Evolutionary conservation across 2,329 filamentous ascomycete species (phyloP).

Genomic region (Boeremia lycopersici): DNA sequence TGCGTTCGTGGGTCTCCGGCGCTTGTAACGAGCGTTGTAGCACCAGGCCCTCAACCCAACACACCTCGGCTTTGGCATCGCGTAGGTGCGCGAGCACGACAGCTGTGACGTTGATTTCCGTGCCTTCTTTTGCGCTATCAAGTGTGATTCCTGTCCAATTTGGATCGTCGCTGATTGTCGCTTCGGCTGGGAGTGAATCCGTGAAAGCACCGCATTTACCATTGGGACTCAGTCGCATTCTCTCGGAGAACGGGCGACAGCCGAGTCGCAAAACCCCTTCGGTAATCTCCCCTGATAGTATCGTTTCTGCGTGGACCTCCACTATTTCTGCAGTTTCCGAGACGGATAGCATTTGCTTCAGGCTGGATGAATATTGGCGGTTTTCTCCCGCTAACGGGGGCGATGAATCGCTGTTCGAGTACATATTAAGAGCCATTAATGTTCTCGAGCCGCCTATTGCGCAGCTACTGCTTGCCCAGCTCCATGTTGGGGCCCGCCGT

Average conservation of each 20-base stretch:
- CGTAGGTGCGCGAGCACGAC: no score
- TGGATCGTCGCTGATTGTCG: no score
- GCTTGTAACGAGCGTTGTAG: no score
- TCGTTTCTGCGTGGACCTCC: background rate
- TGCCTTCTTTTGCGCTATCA: no score
- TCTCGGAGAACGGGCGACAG: background rate
- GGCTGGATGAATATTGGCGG: no score
- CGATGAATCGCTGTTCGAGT: no score
- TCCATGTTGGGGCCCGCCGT: background rate
- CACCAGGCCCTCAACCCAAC: no score
- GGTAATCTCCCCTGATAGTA: background rate
- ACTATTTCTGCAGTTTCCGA: background rate
- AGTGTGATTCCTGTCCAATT: no score
- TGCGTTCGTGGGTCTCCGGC: no score
- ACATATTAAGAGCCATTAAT: background rate
- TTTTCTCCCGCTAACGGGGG: background rate
- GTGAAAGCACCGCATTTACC: background rate
- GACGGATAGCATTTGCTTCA: background rate
- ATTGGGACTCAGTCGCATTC: background rate
- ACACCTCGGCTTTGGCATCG: no score
- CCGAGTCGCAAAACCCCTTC: background rate
- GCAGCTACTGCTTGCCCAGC: background rate
- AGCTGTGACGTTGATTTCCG: no score
- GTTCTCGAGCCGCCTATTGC: background rate
- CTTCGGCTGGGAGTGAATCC: background rate